Percentiles rank a stretch among this genome's conserved stretches.
These are phyloP conservation scores for Saccharomycopsis microspora DNA, from an alignment of 805 yeast species.

Conservation along the genomic window DNA sequence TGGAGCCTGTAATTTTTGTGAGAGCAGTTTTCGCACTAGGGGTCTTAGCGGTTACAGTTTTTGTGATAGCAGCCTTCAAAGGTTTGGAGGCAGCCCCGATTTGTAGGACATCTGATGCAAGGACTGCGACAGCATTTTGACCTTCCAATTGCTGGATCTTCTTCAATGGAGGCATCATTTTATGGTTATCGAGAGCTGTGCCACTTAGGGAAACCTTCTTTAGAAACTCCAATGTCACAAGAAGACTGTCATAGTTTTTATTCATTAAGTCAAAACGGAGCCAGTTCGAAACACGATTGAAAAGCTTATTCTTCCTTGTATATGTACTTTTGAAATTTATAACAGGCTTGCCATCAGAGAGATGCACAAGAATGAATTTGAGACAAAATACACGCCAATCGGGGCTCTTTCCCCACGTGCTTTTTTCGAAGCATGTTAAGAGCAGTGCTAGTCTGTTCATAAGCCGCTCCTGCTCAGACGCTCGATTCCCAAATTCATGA, in stretches of 20 bases:
- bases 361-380: conserved; percentile 5
- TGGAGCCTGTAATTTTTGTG: too few species aligned
- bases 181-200: conserved; percentile 8
- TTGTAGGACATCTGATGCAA: conserved; percentile 3
- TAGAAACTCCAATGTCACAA: conserved; percentile 7
- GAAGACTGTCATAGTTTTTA: conserved; percentile 6
- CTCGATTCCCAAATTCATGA: conserved; percentile 1
- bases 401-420: conserved; percentile 11
- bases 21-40: too few species aligned
- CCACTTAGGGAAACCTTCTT: conserved; percentile 6
- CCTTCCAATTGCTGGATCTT: conserved; percentile 5
- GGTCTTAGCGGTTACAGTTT: too few species aligned
- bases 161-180: conserved; percentile 11
- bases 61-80: too few species aligned
- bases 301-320: conserved; percentile 11
- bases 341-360: conserved; percentile 1
- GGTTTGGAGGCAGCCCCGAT: neutral
- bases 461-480: conserved; percentile 4
- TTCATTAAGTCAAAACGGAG: conserved; percentile 13
- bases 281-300: conserved; percentile 17
- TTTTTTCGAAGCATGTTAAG: conserved; percentile 13
- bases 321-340: conserved; percentile 12
- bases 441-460: conserved; percentile 12
- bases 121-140: conserved; percentile 2
- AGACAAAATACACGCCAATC: conserved; percentile 16